A percentile compares a stretch with the other conserved stretches of the same genome.
phyloP scores from a whole-genome alignment of 2,329 filamentous ascomycete genomes.

The Tolypocladium endophyticum region DNA sequence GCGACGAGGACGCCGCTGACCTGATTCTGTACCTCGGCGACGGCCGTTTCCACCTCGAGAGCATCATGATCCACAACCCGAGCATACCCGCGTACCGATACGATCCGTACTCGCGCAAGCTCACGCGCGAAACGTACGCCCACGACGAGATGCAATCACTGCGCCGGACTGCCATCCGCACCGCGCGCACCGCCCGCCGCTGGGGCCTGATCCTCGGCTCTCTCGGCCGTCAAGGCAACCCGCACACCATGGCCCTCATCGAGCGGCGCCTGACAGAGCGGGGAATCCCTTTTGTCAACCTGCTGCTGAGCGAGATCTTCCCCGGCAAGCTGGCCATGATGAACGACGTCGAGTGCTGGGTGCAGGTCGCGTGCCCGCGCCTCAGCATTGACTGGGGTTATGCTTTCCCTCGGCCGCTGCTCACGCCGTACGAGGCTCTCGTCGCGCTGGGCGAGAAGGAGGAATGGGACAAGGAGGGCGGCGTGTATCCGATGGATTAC shows the following conservation, averaged over 20 bases:
- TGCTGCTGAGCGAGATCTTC: slow-evolving; percentile 91
- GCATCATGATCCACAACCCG: slow-evolving; percentile 98
- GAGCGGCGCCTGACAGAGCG: slow-evolving; percentile 62
- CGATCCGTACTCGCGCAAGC: slow-evolving; percentile 85
- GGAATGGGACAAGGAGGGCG: slow-evolving; percentile 53
- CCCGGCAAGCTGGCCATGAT: slow-evolving; percentile 91
- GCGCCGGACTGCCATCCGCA: slow-evolving; percentile 63
- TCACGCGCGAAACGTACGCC: slow-evolving; percentile 85
- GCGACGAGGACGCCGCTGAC: slow-evolving; percentile 51
- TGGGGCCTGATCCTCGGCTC: slow-evolving; percentile 95
- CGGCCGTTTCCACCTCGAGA: slow-evolving; percentile 91
- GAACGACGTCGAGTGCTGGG: slow-evolving; percentile 92
- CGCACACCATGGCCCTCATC: slow-evolving; percentile 80
- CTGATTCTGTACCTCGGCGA: slow-evolving; percentile 84
- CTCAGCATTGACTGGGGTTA: slow-evolving; percentile 99
- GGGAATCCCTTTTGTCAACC: slow-evolving; percentile 72
- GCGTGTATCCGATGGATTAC: slow-evolving; percentile 94
- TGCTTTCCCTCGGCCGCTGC: slow-evolving; percentile 75
- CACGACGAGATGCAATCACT: slow-evolving; percentile 84
- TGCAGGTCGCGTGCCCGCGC: slow-evolving; percentile 93
- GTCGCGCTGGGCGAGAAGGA: slow-evolving; percentile 74
- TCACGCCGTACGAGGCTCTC: slow-evolving; percentile 92
- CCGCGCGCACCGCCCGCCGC: slow-evolving; percentile 67
- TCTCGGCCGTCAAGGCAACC: slow-evolving; percentile 88
- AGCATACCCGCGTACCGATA: slow-evolving; percentile 85